Percentiles rank a stretch among this genome's conserved stretches.
Conservation (phyloP, 805 yeast species). For the Starmerella powellii region DNA sequence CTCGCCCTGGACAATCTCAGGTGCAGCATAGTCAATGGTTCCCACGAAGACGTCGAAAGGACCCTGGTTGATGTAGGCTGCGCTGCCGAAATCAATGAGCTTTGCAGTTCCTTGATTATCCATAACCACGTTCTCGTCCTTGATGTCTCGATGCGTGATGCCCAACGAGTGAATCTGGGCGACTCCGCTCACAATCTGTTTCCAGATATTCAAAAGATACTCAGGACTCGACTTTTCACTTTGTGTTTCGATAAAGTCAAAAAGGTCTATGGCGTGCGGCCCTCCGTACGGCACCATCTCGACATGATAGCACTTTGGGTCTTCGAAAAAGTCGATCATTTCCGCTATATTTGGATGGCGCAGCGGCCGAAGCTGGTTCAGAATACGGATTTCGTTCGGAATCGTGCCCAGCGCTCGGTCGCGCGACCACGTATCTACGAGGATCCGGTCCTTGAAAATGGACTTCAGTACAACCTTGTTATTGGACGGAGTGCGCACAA, state of each 20-base stretch:
- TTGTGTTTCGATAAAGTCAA: constrained; percentile 65
- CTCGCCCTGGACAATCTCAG: constrained; percentile 82
- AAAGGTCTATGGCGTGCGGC: constrained; percentile 75
- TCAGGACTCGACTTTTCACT: background rate
- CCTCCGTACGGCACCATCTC: constrained; percentile 85
- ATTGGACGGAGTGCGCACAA: constrained; percentile 41
- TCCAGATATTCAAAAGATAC: constrained; percentile 13
- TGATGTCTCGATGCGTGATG: constrained; percentile 85
- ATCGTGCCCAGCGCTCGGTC: constrained; percentile 84
- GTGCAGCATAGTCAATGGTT: constrained; percentile 94
- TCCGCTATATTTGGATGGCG: constrained; percentile 84
- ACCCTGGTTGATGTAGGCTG: constrained; percentile 79
- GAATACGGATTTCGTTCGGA: constrained; percentile 90
- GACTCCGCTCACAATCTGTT: constrained; percentile 65
- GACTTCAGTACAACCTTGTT: constrained; percentile 65
- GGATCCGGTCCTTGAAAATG: constrained; percentile 79
- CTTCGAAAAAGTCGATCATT: constrained; percentile 85
- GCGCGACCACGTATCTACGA: constrained; percentile 96
- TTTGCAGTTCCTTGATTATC: constrained; percentile 66
- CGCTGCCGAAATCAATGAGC: constrained; percentile 89
- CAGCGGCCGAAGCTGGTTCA: constrained; percentile 55
- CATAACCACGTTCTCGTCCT: constrained; percentile 86
- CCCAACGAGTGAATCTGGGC: constrained; percentile 71
- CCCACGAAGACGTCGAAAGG: constrained; percentile 98
- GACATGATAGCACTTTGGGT: constrained; percentile 73